Evolutionary conservation across 306 rosid genomes (phyloP), one percentile per base, ranked within the genome.

Genomic region (Carpinus viminea): DNA sequence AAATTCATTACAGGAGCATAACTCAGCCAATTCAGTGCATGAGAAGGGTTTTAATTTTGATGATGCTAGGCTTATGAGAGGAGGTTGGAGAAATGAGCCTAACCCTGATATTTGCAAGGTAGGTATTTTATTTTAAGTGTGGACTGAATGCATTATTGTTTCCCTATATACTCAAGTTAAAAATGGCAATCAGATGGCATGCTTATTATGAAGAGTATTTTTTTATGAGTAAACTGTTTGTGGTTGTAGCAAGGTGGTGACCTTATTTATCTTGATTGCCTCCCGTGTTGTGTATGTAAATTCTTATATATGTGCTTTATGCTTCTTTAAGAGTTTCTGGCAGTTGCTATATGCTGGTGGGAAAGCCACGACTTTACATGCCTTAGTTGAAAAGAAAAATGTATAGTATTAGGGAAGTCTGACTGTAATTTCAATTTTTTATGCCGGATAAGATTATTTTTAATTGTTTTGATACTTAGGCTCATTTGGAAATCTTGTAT

Each of bases 41-140:
- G 99, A 96, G 80, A 93, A 71, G 86, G 98, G 99, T 54, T 93
- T 93, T 81, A 96, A 96, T 82, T 96, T 96, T 71, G 94, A 90
- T 79, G 99, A 96, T 83, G 72, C 83, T 18, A 85, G 97, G 88
- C 86, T 96, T 72, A 91, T 93, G 97, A 87, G 92, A 64, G 98
- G 99, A 83, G 99, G 92, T 80, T 96, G 99, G 98, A 96, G 93
- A 84, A 96, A 90, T 78, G 99, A 96, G 85, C 91, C 98, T 74
- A 88, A 93, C 87, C 88, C 97, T 31, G 99, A 96, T 88, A 76
- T 83, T 68, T 96, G 97, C 89, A 93, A 81, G 92, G 98, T 96
- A 83, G 83, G 75, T 81, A 62, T 60, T 41, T 78, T 54, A 59
- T 46, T 74, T 79, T 34, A 50, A 76, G 2, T 73, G 47, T 64